A percentile compares a stretch with the other conserved stretches of the same genome.
These are phyloP conservation scores for Dictyophora rubrovolvata DNA, from an alignment of 768 basidiomycete genomes.

Conservation along the genomic window DNA sequence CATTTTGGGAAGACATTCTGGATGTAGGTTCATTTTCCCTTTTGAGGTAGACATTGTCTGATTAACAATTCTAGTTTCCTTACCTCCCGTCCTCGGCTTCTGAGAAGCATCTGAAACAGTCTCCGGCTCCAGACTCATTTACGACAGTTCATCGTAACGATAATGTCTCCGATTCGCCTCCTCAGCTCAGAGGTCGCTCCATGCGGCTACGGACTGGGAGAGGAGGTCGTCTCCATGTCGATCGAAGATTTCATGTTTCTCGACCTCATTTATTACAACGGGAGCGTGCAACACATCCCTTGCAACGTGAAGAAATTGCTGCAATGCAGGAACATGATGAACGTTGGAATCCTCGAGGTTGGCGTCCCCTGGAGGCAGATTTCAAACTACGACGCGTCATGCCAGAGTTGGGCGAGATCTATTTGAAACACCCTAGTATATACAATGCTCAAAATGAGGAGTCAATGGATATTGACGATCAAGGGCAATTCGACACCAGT, in stretches of 20 bases:
- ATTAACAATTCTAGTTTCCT: not conserved
- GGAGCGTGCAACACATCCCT: not conserved
- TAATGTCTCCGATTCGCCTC: slow-evolving; percentile 3
- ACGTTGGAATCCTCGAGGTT: slow-evolving; percentile 2
- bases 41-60: not conserved
- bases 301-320: not conserved
- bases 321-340: not conserved
- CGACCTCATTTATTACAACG: slow-evolving; percentile 3
- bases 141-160: slow-evolving; percentile 43
- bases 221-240: slow-evolving; percentile 67
- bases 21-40: slow-evolving; percentile 43
- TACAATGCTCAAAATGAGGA: not conserved
- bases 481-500: not conserved
- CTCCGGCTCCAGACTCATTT: slow-evolving; percentile 57
- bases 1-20: slow-evolving; percentile 78
- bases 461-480: not conserved
- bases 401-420: not conserved
- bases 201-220: slow-evolving; percentile 74
- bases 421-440: slow-evolving; percentile 2
- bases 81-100: slow-evolving; percentile 7
- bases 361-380: not conserved
- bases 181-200: slow-evolving; percentile 28
- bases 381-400: not conserved
- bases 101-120: slow-evolving; percentile 56
- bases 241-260: slow-evolving; percentile 43